Conservation (phyloP, 2,329 filamentous ascomycete genomes). For the Lecanosticta acicola region DNA sequence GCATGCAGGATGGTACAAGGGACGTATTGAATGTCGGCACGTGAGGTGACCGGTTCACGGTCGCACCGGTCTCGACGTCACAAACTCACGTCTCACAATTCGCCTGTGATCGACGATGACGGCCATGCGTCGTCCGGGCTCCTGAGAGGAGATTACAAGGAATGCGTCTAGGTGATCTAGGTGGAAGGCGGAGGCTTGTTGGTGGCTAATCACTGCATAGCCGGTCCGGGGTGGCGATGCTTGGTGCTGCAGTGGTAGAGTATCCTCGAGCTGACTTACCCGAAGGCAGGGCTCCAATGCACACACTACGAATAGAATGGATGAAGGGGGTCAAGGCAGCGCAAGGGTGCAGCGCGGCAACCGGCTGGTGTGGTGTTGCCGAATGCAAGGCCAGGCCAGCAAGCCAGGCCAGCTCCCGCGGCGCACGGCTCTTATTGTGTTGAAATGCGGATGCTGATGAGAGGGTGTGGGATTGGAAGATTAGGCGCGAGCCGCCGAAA, state of each 20-base stretch:
- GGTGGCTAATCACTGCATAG: background rate
- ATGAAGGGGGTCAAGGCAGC: background rate
- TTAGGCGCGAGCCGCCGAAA: background rate
- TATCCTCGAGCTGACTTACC: background rate
- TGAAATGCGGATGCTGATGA: background rate
- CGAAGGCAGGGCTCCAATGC: too few species aligned
- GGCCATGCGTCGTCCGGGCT: too few species aligned
- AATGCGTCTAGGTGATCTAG: background rate
- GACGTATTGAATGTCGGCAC: background rate
- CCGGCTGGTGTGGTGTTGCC: too few species aligned
- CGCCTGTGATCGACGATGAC: conserved; percentile 7
- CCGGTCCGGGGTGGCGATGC: background rate
- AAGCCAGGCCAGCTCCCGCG: too few species aligned
- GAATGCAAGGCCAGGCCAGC: too few species aligned
- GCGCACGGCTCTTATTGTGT: too few species aligned
- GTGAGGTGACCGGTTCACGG: too few species aligned
- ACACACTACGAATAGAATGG: too few species aligned
- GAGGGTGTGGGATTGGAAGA: background rate
- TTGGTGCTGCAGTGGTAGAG: background rate
- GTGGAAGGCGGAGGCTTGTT: background rate
- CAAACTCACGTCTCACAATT: conserved; percentile 1
- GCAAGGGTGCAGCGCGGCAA: too few species aligned
- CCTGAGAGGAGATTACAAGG: background rate
- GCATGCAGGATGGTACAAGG: background rate
- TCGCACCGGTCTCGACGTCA: background rate